phyloP scores from a whole-genome alignment of 208 protist species.

The Leishmania tropica region DNA sequence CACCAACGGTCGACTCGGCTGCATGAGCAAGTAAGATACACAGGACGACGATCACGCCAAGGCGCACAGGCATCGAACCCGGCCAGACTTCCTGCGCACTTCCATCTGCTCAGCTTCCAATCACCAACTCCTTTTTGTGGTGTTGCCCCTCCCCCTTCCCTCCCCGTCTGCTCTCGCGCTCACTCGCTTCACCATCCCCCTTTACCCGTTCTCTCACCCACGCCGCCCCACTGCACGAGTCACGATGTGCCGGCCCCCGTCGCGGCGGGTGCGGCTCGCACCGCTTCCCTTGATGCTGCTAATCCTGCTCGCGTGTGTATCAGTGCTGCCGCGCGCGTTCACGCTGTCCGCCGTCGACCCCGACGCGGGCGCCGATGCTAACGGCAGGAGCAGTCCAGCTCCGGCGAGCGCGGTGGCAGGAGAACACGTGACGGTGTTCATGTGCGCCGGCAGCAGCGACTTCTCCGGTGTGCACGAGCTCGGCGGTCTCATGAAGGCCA shows the following conservation, averaged over 20 bases:
- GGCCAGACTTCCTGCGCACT: neutral
- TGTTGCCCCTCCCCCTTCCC: neutral
- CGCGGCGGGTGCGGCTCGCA: neutral
- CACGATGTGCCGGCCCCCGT: neutral
- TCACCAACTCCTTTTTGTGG: neutral
- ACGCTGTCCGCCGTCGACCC: conserved; percentile 4
- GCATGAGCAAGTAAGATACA: neutral
- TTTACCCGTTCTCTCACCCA: too few relatives aligned
- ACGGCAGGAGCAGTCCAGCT: neutral
- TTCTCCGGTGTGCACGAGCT: conserved; percentile 50
- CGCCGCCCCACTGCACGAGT: too few relatives aligned
- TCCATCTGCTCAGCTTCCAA: neutral
- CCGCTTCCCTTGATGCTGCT: conserved; percentile 4
- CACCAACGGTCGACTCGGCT: neutral
- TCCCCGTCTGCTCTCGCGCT: neutral
- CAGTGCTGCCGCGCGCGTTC: conserved; percentile 7
- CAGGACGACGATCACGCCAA: neutral
- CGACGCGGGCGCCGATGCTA: neutral
- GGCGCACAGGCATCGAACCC: neutral
- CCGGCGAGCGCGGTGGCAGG: neutral
- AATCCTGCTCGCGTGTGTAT: conserved; percentile 21
- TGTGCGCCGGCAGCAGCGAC: conserved; percentile 50
- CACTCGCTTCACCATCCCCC: neutral
- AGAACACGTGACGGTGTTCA: conserved; percentile 30
- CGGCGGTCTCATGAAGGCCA: conserved; percentile 33